Evolutionary conservation across 164 flowering plant species (phyloP).

Genomic region (Nelumbo lutea): DNA sequence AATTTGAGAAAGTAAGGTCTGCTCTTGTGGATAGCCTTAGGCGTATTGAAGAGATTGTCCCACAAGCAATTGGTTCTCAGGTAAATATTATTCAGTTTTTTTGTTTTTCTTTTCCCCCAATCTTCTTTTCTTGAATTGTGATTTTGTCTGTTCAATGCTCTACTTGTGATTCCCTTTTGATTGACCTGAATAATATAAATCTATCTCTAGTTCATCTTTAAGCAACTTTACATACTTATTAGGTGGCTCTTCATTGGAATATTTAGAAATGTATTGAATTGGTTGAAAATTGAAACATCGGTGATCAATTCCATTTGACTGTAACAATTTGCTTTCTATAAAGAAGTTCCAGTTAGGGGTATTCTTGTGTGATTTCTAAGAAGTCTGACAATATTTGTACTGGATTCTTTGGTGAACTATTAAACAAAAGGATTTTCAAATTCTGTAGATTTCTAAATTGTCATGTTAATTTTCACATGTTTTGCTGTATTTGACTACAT

Average conservation of each 20-base stretch:
- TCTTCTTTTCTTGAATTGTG: neutral
- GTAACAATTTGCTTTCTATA: neutral
- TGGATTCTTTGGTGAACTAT: no score
- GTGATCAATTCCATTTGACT: neutral
- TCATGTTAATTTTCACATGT: no score
- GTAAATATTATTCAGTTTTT: conserved; percentile 28
- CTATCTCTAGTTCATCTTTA: neutral
- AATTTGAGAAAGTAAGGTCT: conserved; percentile 79
- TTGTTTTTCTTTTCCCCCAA: neutral
- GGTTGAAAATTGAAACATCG: neutral
- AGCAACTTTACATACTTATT: neutral
- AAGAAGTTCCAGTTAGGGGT: neutral
- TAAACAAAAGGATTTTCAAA: no score
- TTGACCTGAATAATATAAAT: neutral
- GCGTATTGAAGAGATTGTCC: conserved; percentile 88
- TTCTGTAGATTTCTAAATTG: no score
- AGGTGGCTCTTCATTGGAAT: neutral
- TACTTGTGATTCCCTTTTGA: neutral
- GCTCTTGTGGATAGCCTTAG: conserved; percentile 71
- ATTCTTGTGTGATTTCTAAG: no score
- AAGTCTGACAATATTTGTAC: no score
- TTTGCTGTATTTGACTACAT: no score
- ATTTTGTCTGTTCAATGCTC: neutral
- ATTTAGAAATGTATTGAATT: neutral
- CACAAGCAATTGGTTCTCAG: conserved; percentile 82